Evolutionary conservation across 164 flowering plant genomes (phyloP).

Genomic region (Taxillus chinensis): DNA sequence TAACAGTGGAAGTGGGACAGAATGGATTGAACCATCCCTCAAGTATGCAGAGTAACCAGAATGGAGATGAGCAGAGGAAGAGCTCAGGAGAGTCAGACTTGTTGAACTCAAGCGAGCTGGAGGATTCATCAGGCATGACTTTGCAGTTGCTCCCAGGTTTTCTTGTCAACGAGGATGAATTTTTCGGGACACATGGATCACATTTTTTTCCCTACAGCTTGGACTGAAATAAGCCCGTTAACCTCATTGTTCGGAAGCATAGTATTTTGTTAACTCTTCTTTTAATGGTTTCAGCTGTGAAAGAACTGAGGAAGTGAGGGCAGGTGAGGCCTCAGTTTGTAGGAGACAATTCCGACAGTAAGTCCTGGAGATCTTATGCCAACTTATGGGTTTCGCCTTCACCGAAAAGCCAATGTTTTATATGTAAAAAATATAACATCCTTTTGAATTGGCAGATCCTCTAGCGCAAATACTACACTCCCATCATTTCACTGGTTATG

Average conservation of each 20-base stretch:
- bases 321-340: too few relatives aligned
- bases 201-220: conserved; percentile 11
- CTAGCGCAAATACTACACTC: too few relatives aligned
- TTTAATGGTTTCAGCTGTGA: too few relatives aligned
- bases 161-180: conserved; percentile 62
- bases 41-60: conserved; percentile 9
- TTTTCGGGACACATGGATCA: conserved; percentile 43
- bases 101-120: conserved; percentile 48
- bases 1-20: conserved; percentile 17
- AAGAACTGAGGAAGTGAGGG: too few relatives aligned
- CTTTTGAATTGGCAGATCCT: too few relatives aligned
- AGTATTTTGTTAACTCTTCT: too few relatives aligned
- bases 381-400: too few relatives aligned
- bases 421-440: too few relatives aligned
- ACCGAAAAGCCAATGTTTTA: too few relatives aligned
- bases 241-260: neutral
- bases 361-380: too few relatives aligned
- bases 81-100: conserved; percentile 35
- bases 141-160: conserved; percentile 62
- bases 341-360: too few relatives aligned
- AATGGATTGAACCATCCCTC: conserved; percentile 9
- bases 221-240: conserved; percentile 7
- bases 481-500: too few relatives aligned
- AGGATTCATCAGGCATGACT: conserved; percentile 59
- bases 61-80: conserved; percentile 27